Base-by-base conservation (phyloP, 1,284 basidiomycete species). In the Sporisorium iseilematis-ciliati region DNA sequence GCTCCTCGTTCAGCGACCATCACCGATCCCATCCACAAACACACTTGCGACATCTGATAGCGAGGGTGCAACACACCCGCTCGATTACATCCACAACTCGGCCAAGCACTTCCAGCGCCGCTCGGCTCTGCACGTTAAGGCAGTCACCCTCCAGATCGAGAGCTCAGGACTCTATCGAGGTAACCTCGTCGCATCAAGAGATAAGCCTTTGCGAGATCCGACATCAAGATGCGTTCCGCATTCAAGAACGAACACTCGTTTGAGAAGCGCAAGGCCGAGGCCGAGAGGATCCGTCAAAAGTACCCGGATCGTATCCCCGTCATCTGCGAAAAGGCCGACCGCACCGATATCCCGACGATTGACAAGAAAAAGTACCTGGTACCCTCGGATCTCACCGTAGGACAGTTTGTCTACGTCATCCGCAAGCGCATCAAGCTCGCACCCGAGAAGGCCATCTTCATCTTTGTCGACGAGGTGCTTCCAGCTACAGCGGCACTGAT, bases 341-440 rank as follows among this genome's bases (percentile, higher is more conserved):
- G 93, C 85, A 97, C 95, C 63, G 97, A 99, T 87, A 98, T 99
- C 85, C 94, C 95, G 0, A 96, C 95, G 21, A 98, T 99, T 84
- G 97, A 99, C 90, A 99, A 99, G 93, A 99, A 99, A 93, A 99
- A 99, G 89, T 99, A 99, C 83, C 89, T 99, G 50, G 97, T 99
- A 4, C 97, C 97, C 57, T 96, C 95, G 93, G 96, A 99, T 87
- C 88, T 99, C 58, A 99, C 97, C 26, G 97, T 99, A 7, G 83
- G 83, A 12, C 83, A 99, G 86, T 99, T 99, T 85, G 97, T 99
- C 68, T 99, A 99, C 86, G 97, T 99, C 49, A 99, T 99, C 85
- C 92, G 97, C 84, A 99, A 99, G 90, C 93, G 97, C 63, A 99
- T 99, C 92, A 99, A 99, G 91, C 91, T 99, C 63, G 93, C 95